These are phyloP conservation scores for Penicillium sp. DNA, from an alignment of 2,329 filamentous ascomycete genomes.

Conservation along the genomic window DNA sequence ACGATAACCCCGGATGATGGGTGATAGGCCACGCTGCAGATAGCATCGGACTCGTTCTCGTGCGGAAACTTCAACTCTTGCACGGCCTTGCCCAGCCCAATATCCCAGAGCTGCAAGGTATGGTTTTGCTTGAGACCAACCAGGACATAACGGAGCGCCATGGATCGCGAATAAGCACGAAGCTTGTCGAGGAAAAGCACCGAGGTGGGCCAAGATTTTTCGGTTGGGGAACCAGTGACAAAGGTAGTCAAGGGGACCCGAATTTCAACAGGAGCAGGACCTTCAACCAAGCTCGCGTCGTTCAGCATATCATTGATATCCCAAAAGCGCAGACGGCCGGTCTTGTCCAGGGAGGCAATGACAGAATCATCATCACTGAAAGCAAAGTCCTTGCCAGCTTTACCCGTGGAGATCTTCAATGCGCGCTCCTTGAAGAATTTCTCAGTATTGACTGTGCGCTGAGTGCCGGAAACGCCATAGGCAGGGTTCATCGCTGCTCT, in stretches of 20 bases:
- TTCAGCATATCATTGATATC: constrained; percentile 78
- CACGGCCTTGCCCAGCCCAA: constrained; percentile 89
- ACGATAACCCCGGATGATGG: constrained; percentile 88
- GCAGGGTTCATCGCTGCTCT: constrained; percentile 51
- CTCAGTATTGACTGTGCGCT: constrained; percentile 75
- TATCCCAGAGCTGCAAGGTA: constrained; percentile 96
- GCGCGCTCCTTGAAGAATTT: constrained; percentile 82
- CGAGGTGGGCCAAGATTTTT: constrained; percentile 96
- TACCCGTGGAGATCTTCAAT: constrained; percentile 92
- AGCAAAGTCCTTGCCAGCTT: constrained; percentile 95
- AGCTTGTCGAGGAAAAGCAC: constrained; percentile 95
- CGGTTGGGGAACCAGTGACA: constrained; percentile 78
- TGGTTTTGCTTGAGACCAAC: constrained; percentile 99
- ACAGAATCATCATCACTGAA: constrained; percentile 96
- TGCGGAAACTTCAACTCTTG: constrained; percentile 97
- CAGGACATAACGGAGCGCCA: constrained; percentile 89
- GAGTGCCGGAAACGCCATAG: constrained; percentile 52
- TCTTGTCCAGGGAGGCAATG: constrained; percentile 94
- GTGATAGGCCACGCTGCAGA: constrained; percentile 95
- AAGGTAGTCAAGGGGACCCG: constrained; percentile 84
- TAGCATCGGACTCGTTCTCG: constrained; percentile 93
- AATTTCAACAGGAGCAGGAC: constrained; percentile 64
- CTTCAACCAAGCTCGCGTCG: constrained; percentile 45
- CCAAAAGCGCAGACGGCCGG: constrained; percentile 96
- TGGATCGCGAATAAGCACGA: constrained; percentile 85